A percentile compares a stretch with the other conserved stretches of the same genome.
These are phyloP conservation scores for Colletotrichum sublineola DNA, from an alignment of 2,329 filamentous ascomycete genomes.

Conservation along the genomic window DNA sequence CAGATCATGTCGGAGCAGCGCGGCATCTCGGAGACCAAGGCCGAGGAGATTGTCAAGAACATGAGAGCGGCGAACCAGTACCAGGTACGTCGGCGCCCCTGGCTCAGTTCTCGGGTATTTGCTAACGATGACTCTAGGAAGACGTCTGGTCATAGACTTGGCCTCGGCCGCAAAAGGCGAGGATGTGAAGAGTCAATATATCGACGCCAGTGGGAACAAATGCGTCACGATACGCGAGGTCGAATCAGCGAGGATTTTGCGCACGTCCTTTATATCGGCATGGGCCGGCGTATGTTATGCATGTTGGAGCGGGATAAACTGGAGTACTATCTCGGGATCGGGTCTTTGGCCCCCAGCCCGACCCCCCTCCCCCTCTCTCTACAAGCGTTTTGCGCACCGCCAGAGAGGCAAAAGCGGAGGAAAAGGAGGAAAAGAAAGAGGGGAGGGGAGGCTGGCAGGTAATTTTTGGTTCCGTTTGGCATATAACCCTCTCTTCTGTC, in stretches of 20 bases:
- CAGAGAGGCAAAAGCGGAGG: neutral
- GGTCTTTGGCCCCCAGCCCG: neutral
- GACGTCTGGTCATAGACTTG: slow-evolving; percentile 74
- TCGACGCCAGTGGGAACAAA: neutral
- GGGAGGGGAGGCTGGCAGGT: neutral
- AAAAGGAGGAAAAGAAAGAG: neutral
- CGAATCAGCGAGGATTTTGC: slow-evolving; percentile 9
- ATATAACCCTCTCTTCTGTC: slow-evolving; percentile 8
- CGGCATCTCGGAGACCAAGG: slow-evolving; percentile 86
- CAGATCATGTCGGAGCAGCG: slow-evolving; percentile 90
- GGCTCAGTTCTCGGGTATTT: slow-evolving; percentile 15
- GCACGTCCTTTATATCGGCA: slow-evolving; percentile 37
- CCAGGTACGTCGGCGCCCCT: slow-evolving; percentile 73
- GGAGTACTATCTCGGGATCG: slow-evolving; percentile 22
- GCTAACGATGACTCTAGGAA: slow-evolving; percentile 65
- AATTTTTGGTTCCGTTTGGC: slow-evolving; percentile 30
- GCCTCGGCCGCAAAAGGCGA: slow-evolving; percentile 41
- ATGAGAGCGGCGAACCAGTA: slow-evolving; percentile 97
- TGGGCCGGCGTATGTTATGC: slow-evolving; percentile 39
- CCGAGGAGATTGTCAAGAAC: slow-evolving; percentile 95
- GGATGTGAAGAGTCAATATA: slow-evolving; percentile 9
- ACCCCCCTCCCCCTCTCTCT: neutral
- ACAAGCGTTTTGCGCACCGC: neutral
- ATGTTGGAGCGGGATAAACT: slow-evolving; percentile 33
- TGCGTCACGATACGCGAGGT: slow-evolving; percentile 1